These are phyloP conservation scores for Leccinum subrobustum DNA, from an alignment of 1,284 basidiomycete species.

Conservation along the genomic window DNA sequence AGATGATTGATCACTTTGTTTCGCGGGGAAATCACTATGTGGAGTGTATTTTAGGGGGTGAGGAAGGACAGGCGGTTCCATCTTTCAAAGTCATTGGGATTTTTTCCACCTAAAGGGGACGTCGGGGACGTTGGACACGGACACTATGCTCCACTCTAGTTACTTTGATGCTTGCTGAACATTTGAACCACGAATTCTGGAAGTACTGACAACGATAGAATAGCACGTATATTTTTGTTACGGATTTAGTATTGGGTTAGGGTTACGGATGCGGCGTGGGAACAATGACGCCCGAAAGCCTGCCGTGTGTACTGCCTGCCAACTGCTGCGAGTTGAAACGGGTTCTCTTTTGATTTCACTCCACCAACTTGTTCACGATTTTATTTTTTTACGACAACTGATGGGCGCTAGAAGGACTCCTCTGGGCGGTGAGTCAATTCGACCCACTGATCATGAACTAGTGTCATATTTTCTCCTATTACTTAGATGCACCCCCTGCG, in stretches of 20 bases:
- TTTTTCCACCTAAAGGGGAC: constrained; percentile 56
- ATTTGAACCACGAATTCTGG: background rate
- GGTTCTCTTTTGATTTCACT: background rate
- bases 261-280: constrained; percentile 22
- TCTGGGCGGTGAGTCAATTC: constrained; percentile 13
- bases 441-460: background rate
- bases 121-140: background rate
- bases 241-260: background rate
- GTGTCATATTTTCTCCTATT: background rate
- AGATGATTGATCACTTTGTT: constrained; percentile 79
- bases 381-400: background rate
- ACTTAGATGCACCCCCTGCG: constrained; percentile 50
- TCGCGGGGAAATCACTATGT: constrained; percentile 80
- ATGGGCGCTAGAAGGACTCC: constrained; percentile 20
- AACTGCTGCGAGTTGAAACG: constrained; percentile 2
- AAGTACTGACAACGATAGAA: background rate
- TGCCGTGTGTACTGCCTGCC: background rate
- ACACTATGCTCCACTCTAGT: background rate
- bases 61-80: constrained; percentile 71
- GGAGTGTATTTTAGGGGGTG: constrained; percentile 79
- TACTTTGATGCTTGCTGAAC: background rate
- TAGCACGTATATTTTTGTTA: background rate
- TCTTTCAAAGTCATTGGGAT: constrained; percentile 86
- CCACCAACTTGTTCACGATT: constrained; percentile 3
- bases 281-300: constrained; percentile 24